Evolutionary conservation across 208 protist species (phyloP), one percentile per base, ranked within the genome.

Genomic region (Leishmania turanica): DNA sequence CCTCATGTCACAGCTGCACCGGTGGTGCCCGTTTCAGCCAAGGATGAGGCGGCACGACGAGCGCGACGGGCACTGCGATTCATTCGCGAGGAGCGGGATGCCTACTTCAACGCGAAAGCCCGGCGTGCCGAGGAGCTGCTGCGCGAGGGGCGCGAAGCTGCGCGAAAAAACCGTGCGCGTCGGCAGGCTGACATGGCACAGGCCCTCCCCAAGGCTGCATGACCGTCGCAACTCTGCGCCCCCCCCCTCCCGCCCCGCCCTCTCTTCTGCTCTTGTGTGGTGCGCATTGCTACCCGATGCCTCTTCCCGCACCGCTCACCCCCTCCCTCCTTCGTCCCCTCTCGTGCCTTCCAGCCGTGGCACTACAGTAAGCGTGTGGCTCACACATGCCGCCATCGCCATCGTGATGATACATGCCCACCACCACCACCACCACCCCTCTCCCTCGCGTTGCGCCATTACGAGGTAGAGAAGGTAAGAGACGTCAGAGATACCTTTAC

Each of bases 51-150:
- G 62, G 37, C 62, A 37, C 77, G 42, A 37, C 82, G 82, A 45
- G 82, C 72, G 42, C 82, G 56, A 37, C 58, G 45, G 47, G 82
- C 82, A 21, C 65, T 85, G 58, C 82, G 60, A 45, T 58, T 62
- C 40, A 56, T 85, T 47, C 82, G 76, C 47, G 82, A 85, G 56
- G 82, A 85, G 0, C 70, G 78, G 9, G 77, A 81, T 51, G 78
- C 77, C 24, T 76, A 82, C 53, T 70, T 85, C 42, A 85, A 82
- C 42, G 82, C 82, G 13, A 85, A 85, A 37, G 71, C 71, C 1
- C 77, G 82, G 6, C 77, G 82, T 11, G 82, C 82, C 3, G n/a
- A 62, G 62, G 77, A 78, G 77, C 82, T 85, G 77, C 77, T 85
- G 53, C 69, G 31, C 1, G 82, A 85, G 37, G 78, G 82, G 0